Percentiles rank a stretch among this genome's conserved stretches.
These are phyloP conservation scores for Fusarium pseudograminearum DNA, from an alignment of 2,329 filamentous ascomycete genomes.

Conservation along the genomic window DNA sequence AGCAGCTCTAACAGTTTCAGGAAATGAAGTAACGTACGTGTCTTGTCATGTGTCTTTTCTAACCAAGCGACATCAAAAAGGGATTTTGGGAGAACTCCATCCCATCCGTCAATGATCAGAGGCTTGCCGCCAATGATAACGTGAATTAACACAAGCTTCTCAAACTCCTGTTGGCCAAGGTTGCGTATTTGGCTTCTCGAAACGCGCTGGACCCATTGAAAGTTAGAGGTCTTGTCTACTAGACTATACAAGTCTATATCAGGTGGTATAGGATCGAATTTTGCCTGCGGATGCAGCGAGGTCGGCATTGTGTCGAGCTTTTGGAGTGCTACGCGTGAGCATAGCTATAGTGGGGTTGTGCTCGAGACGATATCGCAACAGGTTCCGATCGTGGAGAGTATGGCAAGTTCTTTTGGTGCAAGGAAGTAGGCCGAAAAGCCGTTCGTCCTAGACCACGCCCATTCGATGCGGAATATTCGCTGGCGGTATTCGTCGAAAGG, in stretches of 20 bases:
- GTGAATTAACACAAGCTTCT: constrained; percentile 85
- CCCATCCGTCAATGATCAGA: constrained; percentile 90
- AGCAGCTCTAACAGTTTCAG: constrained; percentile 17
- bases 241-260: constrained; percentile 82
- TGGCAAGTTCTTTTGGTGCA: neutral
- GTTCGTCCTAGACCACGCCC: neutral
- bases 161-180: constrained; percentile 82
- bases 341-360: constrained; percentile 17
- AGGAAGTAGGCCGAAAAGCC: constrained; percentile 18
- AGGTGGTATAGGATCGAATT: constrained; percentile 91
- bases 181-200: constrained; percentile 81
- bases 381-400: neutral
- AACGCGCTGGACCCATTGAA: constrained; percentile 87
- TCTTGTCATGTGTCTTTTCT: constrained; percentile 80
- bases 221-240: constrained; percentile 83
- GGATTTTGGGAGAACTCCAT: constrained; percentile 77
- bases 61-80: constrained; percentile 88
- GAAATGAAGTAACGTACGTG: constrained; percentile 65
- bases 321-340: constrained; percentile 7
- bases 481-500: neutral
- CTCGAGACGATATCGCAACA: neutral
- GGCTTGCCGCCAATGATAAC: constrained; percentile 89
- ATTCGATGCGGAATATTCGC: constrained; percentile 9
- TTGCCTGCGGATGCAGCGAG: constrained; percentile 81
- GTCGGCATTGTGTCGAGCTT: constrained; percentile 72